phyloP scores from a whole-genome alignment of 805 yeast species.

The Nakazawaea holstii region DNA sequence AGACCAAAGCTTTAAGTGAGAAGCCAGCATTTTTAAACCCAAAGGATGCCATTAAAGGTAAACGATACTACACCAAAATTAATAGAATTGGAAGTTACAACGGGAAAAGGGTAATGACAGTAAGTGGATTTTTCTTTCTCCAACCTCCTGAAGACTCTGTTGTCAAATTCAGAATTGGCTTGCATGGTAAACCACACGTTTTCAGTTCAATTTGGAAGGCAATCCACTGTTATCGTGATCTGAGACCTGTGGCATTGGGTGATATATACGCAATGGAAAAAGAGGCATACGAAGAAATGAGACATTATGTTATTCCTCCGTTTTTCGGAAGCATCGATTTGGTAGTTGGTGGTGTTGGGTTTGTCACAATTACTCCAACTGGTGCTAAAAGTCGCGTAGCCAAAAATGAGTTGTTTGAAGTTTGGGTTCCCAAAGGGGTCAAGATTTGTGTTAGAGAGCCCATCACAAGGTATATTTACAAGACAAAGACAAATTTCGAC shows the following conservation, averaged over 20 bases:
- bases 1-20: constrained; percentile 9
- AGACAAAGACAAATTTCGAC: constrained; percentile 13
- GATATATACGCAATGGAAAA: constrained; percentile 16
- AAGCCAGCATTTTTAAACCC: constrained; percentile 9
- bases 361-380: constrained; percentile 53
- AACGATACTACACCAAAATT: constrained; percentile 13
- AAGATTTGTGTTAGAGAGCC: constrained; percentile 43
- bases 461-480: constrained; percentile 23
- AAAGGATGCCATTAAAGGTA: constrained; percentile 8
- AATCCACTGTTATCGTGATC: constrained; percentile 11
- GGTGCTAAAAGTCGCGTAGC: constrained; percentile 26
- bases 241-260: constrained; percentile 21
- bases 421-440: constrained; percentile 53
- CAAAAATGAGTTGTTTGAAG: constrained; percentile 32
- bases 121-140: constrained; percentile 60
- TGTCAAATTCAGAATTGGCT: constrained; percentile 39
- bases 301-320: constrained; percentile 59
- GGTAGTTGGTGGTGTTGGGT: constrained; percentile 62
- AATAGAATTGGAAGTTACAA: constrained; percentile 8
- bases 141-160: constrained; percentile 48
- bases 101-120: constrained; percentile 26
- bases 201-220: constrained; percentile 29
- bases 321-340: constrained; percentile 63
- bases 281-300: constrained; percentile 25
- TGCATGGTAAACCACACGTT: constrained; percentile 34